Conservation (phyloP, 2,329 filamentous ascomycete genomes). For the Pseudocercospora crystallina region DNA sequence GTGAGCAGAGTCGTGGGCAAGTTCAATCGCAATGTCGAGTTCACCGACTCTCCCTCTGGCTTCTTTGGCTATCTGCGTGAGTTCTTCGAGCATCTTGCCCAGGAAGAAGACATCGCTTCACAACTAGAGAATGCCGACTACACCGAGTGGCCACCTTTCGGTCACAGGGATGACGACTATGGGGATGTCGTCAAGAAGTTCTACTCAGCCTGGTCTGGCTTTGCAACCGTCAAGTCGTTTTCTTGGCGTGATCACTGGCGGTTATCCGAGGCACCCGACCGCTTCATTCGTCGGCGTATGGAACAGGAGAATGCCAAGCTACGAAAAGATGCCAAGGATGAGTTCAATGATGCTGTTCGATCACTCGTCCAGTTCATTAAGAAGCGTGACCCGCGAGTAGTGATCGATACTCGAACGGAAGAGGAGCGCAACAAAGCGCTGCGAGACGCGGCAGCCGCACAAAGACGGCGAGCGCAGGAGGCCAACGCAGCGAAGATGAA, state of each 20-base stretch:
- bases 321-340: constrained; percentile 76
- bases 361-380: constrained; percentile 84
- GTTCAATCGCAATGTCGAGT: constrained; percentile 76
- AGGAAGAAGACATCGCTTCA: constrained; percentile 75
- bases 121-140: constrained; percentile 63
- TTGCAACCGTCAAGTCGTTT: constrained; percentile 82
- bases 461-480: constrained; percentile 78
- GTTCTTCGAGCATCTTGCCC: constrained; percentile 75
- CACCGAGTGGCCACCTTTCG: constrained; percentile 78
- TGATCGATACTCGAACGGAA: constrained; percentile 73
- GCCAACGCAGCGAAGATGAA: constrained; percentile 74
- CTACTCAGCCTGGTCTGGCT: constrained; percentile 77
- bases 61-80: constrained; percentile 81
- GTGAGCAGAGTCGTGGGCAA: constrained; percentile 74
- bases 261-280: constrained; percentile 81
- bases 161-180: constrained; percentile 70
- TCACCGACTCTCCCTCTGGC: constrained; percentile 74
- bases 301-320: constrained; percentile 91
- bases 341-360: constrained; percentile 90
- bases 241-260: constrained; percentile 86
- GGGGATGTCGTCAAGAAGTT: constrained; percentile 77
- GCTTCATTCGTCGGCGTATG: constrained; percentile 77
- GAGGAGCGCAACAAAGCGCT: constrained; percentile 76
- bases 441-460: constrained; percentile 75
- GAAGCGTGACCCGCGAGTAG: constrained; percentile 85